Percentiles rank a stretch among this genome's conserved stretches.
phyloP scores from a whole-genome alignment of 768 basidiomycete species.

The Daedalea quercina region DNA sequence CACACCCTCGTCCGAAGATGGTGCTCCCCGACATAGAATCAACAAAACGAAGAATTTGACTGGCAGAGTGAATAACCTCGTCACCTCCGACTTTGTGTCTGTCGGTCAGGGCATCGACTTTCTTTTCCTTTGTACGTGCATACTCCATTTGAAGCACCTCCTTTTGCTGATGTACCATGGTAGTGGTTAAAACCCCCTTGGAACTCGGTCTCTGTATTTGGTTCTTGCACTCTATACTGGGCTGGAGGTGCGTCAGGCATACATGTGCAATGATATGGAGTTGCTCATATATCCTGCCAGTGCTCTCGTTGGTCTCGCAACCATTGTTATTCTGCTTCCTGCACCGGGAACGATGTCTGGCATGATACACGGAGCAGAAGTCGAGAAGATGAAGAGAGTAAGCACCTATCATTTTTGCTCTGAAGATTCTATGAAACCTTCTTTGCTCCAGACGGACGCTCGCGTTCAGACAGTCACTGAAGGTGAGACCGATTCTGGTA shows the following conservation, averaged over 20 bases:
- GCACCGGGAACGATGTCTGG: conserved; percentile 36
- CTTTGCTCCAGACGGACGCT: conserved; percentile 32
- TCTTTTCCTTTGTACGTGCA: conserved; percentile 10
- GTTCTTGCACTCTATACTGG: conserved; percentile 41
- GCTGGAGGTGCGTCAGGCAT: conserved; percentile 37
- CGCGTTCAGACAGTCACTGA: conserved; percentile 41
- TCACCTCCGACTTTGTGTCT: conserved; percentile 51
- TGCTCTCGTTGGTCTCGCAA: conserved; percentile 35
- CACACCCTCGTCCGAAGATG: conserved; percentile 11
- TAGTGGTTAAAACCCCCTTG: conserved; percentile 29
- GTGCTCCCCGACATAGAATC: conserved; percentile 11
- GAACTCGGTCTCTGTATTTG: conserved; percentile 31
- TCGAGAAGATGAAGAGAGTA: conserved; percentile 35
- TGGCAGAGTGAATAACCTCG: conserved; percentile 73
- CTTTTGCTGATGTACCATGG: not conserved
- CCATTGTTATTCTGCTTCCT: conserved; percentile 35
- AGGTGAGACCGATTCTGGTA: conserved; percentile 6
- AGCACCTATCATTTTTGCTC: not conserved
- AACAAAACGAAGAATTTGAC: conserved; percentile 40
- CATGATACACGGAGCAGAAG: conserved; percentile 28
- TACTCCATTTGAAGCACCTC: not conserved
- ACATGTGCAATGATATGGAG: conserved; percentile 22
- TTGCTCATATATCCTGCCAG: conserved; percentile 12
- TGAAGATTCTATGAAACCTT: not conserved
- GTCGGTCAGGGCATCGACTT: conserved; percentile 22